Evolutionary conservation across 2,329 filamentous ascomycete genomes (phyloP).

Genomic region (Cladosporium sp.): DNA sequence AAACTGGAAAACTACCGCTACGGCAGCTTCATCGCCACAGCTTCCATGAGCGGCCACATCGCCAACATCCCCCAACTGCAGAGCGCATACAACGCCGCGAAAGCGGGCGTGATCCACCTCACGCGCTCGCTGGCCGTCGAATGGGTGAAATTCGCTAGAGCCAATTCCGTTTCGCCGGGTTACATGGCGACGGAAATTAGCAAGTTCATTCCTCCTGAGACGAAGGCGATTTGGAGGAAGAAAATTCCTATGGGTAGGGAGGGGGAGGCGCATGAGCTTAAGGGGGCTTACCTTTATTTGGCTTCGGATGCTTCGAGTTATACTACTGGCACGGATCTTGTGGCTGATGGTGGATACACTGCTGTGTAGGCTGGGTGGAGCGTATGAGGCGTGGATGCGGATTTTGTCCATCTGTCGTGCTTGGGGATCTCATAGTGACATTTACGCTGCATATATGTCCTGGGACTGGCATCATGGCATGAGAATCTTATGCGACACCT

Average conservation of each 20-base stretch:
- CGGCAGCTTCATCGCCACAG: slow-evolving; percentile 61
- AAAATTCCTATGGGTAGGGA: slow-evolving; percentile 79
- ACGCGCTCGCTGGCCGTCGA: slow-evolving; percentile 67
- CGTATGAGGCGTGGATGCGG: too few relatives aligned
- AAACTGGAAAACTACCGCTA: slow-evolving; percentile 29
- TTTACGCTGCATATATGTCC: too few relatives aligned
- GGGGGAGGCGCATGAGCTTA: slow-evolving; percentile 68
- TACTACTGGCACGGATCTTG: slow-evolving; percentile 62
- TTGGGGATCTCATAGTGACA: too few relatives aligned
- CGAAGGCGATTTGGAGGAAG: slow-evolving; percentile 67
- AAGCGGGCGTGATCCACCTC: slow-evolving; percentile 41
- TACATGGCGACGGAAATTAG: slow-evolving; percentile 73
- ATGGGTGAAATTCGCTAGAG: slow-evolving; percentile 70
- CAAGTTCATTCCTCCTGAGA: slow-evolving; percentile 59
- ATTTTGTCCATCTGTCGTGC: too few relatives aligned
- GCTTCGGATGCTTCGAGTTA: slow-evolving; percentile 79
- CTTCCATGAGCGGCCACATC: slow-evolving; percentile 73
- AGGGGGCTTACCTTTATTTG: slow-evolving; percentile 77
- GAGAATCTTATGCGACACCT: too few relatives aligned
- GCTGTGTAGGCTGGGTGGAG: slow-evolving; percentile 16
- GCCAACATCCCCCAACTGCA: slow-evolving; percentile 74
- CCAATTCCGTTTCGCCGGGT: slow-evolving; percentile 68
- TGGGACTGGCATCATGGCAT: too few relatives aligned
- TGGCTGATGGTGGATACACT: slow-evolving; percentile 69
- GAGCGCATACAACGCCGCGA: slow-evolving; percentile 45